These are phyloP conservation scores for Fragaria vesca DNA, from an alignment of 306 rosid genomes.

Conservation along the genomic window DNA sequence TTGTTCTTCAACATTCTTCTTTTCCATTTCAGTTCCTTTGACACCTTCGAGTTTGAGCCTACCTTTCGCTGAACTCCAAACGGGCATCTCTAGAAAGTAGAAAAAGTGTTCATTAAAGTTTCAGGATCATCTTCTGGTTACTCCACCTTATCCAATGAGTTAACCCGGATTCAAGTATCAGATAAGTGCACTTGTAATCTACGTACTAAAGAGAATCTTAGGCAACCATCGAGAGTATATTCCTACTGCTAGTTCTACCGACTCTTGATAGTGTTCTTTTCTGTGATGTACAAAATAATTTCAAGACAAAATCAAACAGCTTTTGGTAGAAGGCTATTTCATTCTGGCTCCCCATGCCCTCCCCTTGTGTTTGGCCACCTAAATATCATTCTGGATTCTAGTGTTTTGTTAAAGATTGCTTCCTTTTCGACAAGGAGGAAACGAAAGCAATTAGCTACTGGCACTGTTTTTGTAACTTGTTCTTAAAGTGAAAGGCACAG, in stretches of 20 bases:
- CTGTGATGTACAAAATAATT: constrained; percentile 14
- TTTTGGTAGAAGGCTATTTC: constrained; percentile 9
- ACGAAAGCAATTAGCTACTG: neutral
- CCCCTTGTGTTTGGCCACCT: neutral
- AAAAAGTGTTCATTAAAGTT: neutral
- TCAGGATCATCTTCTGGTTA: neutral
- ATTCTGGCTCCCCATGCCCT: neutral
- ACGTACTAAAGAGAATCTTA: neutral
- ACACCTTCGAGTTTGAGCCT: neutral
- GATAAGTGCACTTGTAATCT: neutral
- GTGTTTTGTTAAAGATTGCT: constrained; percentile 5
- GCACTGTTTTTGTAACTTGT: neutral
- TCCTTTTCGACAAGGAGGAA: neutral
- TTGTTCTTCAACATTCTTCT: neutral
- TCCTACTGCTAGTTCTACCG: neutral
- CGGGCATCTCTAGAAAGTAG: neutral
- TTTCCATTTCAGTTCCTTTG: neutral
- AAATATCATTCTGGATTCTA: constrained; percentile 15
- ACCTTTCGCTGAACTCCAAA: neutral
- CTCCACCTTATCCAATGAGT: neutral
- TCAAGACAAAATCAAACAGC: constrained; percentile 15
- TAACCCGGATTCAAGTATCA: neutral
- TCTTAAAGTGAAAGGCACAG: neutral
- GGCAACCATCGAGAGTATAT: neutral
- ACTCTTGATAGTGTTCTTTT: constrained; percentile 12